Evolutionary conservation across 257 asterid species (phyloP).

Genomic region (Petrea volubilis): DNA sequence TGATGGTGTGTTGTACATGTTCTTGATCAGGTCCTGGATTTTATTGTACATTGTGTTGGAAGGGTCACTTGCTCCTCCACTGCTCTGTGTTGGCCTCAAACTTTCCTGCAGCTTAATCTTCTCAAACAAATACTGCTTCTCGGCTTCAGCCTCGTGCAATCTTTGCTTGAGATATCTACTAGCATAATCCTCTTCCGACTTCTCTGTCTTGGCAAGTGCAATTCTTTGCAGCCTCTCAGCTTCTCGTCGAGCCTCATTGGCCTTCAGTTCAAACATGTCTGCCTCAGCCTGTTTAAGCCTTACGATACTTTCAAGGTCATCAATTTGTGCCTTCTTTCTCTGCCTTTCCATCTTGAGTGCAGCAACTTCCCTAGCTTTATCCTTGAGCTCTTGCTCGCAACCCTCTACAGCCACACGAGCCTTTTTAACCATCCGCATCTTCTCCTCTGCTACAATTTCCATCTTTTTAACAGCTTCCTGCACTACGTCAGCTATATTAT

Average conservation of each 20-base stretch:
- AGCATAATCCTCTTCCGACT: slow-evolving; percentile 80
- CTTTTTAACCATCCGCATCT: slow-evolving; percentile 81
- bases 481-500: slow-evolving; percentile 82
- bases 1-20: slow-evolving; percentile 50
- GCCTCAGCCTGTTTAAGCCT: slow-evolving; percentile 94
- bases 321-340: slow-evolving; percentile 74
- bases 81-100: slow-evolving; percentile 61
- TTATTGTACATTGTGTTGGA: slow-evolving; percentile 57
- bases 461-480: slow-evolving; percentile 90
- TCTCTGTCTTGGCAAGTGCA: slow-evolving; percentile 74
- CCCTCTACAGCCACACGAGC: slow-evolving; percentile 76
- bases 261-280: slow-evolving; percentile 82
- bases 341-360: slow-evolving; percentile 75
- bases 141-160: slow-evolving; percentile 86
- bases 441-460: slow-evolving; percentile 88
- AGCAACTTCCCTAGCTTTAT: slow-evolving; percentile 75
- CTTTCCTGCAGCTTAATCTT: slow-evolving; percentile 84
- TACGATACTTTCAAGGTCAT: slow-evolving; percentile 80
- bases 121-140: slow-evolving; percentile 75
- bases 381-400: slow-evolving; percentile 87
- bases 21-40: slow-evolving; percentile 72
- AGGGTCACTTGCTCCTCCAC: slow-evolving; percentile 57
- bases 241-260: slow-evolving; percentile 84
- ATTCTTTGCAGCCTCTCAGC: slow-evolving; percentile 84
- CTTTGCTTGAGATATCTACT: slow-evolving; percentile 83